Evolutionary conservation across 2,329 filamentous ascomycete genomes (phyloP), one percentile per base, ranked within the genome.

Genomic region (Aspergillus piperis): DNA sequence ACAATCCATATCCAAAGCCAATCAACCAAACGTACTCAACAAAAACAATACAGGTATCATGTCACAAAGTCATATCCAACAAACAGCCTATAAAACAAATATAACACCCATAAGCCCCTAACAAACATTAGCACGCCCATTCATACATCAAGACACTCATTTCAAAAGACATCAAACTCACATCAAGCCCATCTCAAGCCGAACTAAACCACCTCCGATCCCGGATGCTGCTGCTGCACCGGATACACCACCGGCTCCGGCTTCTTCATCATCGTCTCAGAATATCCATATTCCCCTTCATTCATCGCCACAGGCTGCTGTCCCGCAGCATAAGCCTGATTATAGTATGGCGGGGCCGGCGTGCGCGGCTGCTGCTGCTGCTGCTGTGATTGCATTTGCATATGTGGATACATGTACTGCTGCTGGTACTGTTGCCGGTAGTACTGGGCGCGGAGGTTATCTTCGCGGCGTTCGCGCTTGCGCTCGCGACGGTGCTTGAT

Each of bases 151-250:
- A 19, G 10, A 23, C 19, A 11, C 11, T 15, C 2, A 44, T 19
- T 2, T 3, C 15, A 0, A 42, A 8, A 8, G 2, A 42, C 41
- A 21, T 8, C 32, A 61, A 68, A 68, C 6, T 11, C 48, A 38
- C 27, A 23, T 23, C 44, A 11, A 30, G 8, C 17, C 50, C 32
- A n/a, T 3, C 2, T 8, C 2, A 8, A n/a, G 0, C 17, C 32
- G 4, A 13, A 23, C 52, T 30, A 25, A 11, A 27, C 25, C 42
- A 21, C 39, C 32, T 44, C 38, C 53, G 32, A 36, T 36, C 53
- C 39, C 10, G 41, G 41, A 42, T 47, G 17, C 53, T 55, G 53
- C 41, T 25, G 38, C 25, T 55, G 53, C 10, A 55, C 53, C 25
- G 39, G 39, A 36, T 55, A 55, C 5, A 55, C 3, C 39, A 55